Percentiles rank a stretch among this genome's conserved stretches.
These are phyloP conservation scores for Westerdykella sp. DNA, from an alignment of 2,329 filamentous ascomycete genomes.

Conservation along the genomic window DNA sequence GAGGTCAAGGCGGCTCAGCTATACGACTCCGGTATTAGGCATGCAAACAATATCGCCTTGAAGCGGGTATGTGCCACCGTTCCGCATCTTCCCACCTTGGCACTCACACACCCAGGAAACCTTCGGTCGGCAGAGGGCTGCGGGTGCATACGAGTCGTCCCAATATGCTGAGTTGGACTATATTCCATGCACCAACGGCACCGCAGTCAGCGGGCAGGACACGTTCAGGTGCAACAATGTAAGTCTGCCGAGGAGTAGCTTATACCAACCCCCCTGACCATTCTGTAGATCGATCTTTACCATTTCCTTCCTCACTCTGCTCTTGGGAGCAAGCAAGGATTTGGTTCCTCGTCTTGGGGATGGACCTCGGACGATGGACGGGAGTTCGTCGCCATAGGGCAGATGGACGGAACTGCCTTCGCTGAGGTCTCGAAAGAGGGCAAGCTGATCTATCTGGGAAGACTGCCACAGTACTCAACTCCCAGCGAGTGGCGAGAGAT, in stretches of 20 bases:
- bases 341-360: slow-evolving; percentile 48
- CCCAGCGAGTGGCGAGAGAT: slow-evolving; percentile 51
- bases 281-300: slow-evolving; percentile 46
- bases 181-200: slow-evolving; percentile 33
- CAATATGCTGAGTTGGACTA: slow-evolving; percentile 33
- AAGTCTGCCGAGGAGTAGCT: background rate
- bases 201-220: slow-evolving; percentile 30
- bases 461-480: slow-evolving; percentile 44
- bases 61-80: slow-evolving; percentile 20
- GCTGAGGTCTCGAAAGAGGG: slow-evolving; percentile 48
- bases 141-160: slow-evolving; percentile 28
- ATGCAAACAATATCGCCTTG: slow-evolving; percentile 32
- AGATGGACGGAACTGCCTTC: slow-evolving; percentile 51
- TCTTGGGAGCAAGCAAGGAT: slow-evolving; percentile 44
- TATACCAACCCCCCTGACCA: slow-evolving; percentile 3
- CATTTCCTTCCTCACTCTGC: slow-evolving; percentile 51
- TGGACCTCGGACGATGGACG: slow-evolving; percentile 49
- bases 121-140: slow-evolving; percentile 30
- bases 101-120: slow-evolving; percentile 30
- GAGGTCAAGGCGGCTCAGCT: slow-evolving; percentile 29
- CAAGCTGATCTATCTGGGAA: slow-evolving; percentile 50
- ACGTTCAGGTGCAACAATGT: slow-evolving; percentile 37
- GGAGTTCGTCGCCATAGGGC: slow-evolving; percentile 51
- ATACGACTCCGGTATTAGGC: slow-evolving; percentile 38
- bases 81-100: background rate